phyloP scores from a whole-genome alignment of 2,329 filamentous ascomycete species.

The Aspergillus spinulosporus region DNA sequence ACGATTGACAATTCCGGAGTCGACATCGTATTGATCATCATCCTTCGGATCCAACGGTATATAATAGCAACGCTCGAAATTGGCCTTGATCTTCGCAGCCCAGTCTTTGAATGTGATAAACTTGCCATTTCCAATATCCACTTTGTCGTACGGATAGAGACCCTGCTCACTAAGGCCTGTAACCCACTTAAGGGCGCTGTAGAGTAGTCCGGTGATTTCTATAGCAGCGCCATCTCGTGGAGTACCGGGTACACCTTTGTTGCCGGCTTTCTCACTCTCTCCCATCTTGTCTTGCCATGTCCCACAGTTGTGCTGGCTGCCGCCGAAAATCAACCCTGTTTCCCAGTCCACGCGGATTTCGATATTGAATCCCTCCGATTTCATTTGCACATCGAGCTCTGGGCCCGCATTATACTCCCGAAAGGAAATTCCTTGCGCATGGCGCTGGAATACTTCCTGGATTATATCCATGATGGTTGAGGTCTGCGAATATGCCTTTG shows the following conservation, averaged over 20 bases:
- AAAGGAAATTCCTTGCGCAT: conserved; percentile 88
- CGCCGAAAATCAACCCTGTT: conserved; percentile 88
- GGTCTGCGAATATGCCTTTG: conserved; percentile 78
- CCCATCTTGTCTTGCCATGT: conserved; percentile 99
- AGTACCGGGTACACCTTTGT: conserved; percentile 92
- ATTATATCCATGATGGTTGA: conserved; percentile 87
- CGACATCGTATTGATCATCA: conserved; percentile 76
- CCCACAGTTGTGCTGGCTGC: conserved; percentile 91
- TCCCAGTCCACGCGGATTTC: conserved; percentile 88
- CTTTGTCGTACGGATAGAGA: conserved; percentile 70
- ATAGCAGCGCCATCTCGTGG: conserved; percentile 92
- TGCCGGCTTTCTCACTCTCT: conserved; percentile 87
- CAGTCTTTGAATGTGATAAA: conserved; percentile 72
- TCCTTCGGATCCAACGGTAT: conserved; percentile 70
- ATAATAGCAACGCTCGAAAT: conserved; percentile 92
- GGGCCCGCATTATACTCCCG: conserved; percentile 92
- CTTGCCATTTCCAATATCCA: conserved; percentile 64
- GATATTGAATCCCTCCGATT: conserved; percentile 85
- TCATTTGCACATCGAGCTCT: conserved; percentile 89
- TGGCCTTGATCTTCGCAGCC: conserved; percentile 75
- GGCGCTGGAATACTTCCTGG: conserved; percentile 88
- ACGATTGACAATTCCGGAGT: conserved; percentile 76
- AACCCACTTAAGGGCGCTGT: conserved; percentile 85
- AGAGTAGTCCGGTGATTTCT: conserved; percentile 90
- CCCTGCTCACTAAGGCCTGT: conserved; percentile 65